phyloP scores from a whole-genome alignment of 129 eudicot genomes.

The Solidago caesia region DNA sequence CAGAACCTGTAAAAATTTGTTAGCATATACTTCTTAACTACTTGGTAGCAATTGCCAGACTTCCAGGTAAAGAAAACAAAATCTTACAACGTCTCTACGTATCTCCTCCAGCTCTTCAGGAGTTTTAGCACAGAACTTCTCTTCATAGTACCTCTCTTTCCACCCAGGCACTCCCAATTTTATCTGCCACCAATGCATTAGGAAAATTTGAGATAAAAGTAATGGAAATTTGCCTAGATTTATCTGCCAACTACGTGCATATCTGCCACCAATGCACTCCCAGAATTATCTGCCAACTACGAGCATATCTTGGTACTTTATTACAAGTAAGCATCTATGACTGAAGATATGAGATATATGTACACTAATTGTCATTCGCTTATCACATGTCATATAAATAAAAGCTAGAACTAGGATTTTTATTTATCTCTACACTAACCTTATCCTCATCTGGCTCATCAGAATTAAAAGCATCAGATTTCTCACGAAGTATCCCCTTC shows the following conservation, averaged over 20 bases:
- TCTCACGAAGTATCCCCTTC: constrained; percentile 79
- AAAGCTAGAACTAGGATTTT: constrained; percentile 3
- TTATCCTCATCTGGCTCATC: constrained; percentile 85
- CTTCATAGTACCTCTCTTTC: constrained; percentile 98
- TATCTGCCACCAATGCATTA: constrained; percentile 41
- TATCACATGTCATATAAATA: not conserved
- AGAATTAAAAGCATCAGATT: constrained; percentile 76
- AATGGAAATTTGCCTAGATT: not conserved
- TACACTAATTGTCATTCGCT: too few species aligned
- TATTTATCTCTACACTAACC: constrained; percentile 44
- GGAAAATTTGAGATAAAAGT: not conserved
- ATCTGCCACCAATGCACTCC: not conserved
- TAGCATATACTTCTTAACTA: not conserved
- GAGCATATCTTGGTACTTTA: constrained; percentile 5
- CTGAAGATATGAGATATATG: not conserved
- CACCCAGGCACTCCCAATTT: constrained; percentile 92
- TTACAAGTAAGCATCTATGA: constrained; percentile 3
- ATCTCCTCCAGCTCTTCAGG: constrained; percentile 76
- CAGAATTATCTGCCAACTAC: too few species aligned
- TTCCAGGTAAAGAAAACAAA: not conserved
- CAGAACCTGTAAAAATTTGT: constrained; percentile 46
- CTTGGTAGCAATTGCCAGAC: constrained; percentile 13
- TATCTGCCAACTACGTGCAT: not conserved
- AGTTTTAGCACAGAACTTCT: constrained; percentile 74
- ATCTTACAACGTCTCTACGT: constrained; percentile 82